These are phyloP conservation scores for Sphaerulina musiva DNA, from an alignment of 2,329 filamentous ascomycete species.

Conservation along the genomic window DNA sequence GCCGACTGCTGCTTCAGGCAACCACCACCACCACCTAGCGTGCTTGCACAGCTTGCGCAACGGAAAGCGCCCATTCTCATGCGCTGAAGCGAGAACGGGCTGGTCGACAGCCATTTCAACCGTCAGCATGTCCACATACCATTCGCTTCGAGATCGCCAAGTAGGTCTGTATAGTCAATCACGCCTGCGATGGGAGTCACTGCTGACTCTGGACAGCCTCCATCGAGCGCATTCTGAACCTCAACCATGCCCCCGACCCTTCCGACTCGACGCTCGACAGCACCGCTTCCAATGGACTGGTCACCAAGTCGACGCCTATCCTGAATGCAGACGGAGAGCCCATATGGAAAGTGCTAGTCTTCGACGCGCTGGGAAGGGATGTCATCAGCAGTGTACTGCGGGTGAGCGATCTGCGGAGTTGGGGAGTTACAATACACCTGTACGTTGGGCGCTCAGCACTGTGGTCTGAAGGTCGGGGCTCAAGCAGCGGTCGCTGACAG, in stretches of 20 bases:
- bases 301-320: constrained; percentile 67
- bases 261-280: constrained; percentile 57
- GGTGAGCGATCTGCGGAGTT: constrained; percentile 83
- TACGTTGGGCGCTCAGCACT: constrained; percentile 39
- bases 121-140: constrained; percentile 49
- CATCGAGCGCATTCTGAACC: constrained; percentile 89
- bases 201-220: constrained; percentile 53
- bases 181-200: constrained; percentile 12
- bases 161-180: constrained; percentile 50
- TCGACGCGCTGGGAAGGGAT: constrained; percentile 85
- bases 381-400: constrained; percentile 93
- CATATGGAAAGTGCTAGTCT: constrained; percentile 96
- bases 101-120: constrained; percentile 28
- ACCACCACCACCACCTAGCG: neutral
- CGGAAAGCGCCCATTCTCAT: constrained; percentile 13
- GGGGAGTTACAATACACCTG: constrained; percentile 97
- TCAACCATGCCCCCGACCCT: constrained; percentile 66
- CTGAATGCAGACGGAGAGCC: constrained; percentile 82
- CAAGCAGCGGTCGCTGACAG: constrained; percentile 30
- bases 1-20: neutral
- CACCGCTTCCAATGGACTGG: constrained; percentile 54
- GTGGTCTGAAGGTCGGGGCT: constrained; percentile 25
- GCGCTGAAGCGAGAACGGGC: constrained; percentile 26
- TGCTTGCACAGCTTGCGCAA: too few species aligned
- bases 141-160: constrained; percentile 64